These are phyloP conservation scores for Cyclotella atomus DNA, from an alignment of 108 stramenopile species.

Conservation along the genomic window DNA sequence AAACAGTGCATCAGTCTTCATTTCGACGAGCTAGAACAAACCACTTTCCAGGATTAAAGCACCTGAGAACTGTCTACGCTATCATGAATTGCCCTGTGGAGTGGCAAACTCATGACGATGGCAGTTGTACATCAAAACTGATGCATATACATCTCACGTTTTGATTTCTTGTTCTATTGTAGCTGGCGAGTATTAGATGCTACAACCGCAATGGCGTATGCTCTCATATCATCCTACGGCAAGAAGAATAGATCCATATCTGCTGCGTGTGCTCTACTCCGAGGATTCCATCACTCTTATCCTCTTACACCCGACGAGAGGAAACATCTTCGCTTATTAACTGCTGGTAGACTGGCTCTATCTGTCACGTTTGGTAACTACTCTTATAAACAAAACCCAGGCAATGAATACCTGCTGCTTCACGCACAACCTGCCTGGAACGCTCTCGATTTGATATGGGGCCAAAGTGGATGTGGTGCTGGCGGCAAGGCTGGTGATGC, in stretches of 20 bases:
- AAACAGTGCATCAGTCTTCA: constrained; percentile 77
- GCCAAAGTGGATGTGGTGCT: constrained; percentile 48
- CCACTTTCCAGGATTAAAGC: constrained; percentile 90
- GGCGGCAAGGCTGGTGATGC: constrained; percentile 31
- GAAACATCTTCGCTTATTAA: constrained; percentile 72
- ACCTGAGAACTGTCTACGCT: constrained; percentile 88
- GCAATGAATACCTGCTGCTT: constrained; percentile 82
- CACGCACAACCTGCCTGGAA: constrained; percentile 89
- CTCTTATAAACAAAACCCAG: constrained; percentile 79
- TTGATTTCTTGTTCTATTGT: constrained; percentile 20
- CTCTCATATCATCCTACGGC: constrained; percentile 76
- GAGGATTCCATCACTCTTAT: constrained; percentile 72
- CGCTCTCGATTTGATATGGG: constrained; percentile 81
- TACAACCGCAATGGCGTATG: constrained; percentile 87
- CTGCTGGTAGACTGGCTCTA: constrained; percentile 76
- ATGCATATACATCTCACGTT: constrained; percentile 9
- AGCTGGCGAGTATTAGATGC: constrained; percentile 90
- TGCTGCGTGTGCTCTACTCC: constrained; percentile 79
- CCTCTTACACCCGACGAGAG: constrained; percentile 69
- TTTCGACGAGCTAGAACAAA: constrained; percentile 89
- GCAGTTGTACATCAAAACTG: constrained; percentile 66
- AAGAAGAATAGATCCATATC: constrained; percentile 68
- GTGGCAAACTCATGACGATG: constrained; percentile 81
- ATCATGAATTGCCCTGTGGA: constrained; percentile 69
- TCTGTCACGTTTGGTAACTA: constrained; percentile 86